These are phyloP conservation scores for Paraurostyla sp. DNA, from an alignment of 73 alveolate genomes.

Conservation along the genomic window DNA sequence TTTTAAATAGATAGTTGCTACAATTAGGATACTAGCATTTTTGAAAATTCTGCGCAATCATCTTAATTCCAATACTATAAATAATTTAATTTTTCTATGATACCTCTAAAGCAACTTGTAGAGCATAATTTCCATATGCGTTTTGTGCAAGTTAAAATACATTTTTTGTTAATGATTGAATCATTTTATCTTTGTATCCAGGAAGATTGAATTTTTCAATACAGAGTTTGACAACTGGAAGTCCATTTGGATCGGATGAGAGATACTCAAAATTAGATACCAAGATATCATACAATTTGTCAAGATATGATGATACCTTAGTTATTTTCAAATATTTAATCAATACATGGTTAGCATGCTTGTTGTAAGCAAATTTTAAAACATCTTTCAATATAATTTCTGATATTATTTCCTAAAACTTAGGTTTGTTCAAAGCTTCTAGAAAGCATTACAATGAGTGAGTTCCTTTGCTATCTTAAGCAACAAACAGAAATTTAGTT, in stretches of 20 bases:
- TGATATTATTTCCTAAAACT: not conserved
- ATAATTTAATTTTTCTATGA: no score
- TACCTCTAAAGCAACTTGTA: conserved; percentile 75
- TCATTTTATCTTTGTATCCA: conserved; percentile 12
- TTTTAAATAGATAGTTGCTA: conserved; percentile 68
- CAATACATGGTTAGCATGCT: conserved; percentile 25
- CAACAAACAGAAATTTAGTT: conserved; percentile 35
- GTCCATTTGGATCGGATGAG: conserved; percentile 61
- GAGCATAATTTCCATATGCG: conserved; percentile 75
- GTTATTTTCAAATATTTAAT: conserved; percentile 15
- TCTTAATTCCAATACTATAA: conserved; percentile 66
- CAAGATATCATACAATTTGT: not conserved
- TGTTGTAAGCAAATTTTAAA: conserved; percentile 35
- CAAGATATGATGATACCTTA: not conserved
- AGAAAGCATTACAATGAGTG: conserved; percentile 26
- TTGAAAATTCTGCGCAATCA: conserved; percentile 56
- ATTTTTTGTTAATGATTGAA: not conserved
- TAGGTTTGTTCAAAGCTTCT: not conserved
- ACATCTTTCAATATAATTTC: conserved; percentile 5
- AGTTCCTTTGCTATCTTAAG: conserved; percentile 34
- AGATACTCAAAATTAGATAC: conserved; percentile 19
- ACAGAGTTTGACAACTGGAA: conserved; percentile 65
- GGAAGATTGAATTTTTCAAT: conserved; percentile 43
- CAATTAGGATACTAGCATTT: conserved; percentile 30
- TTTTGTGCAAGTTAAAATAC: conserved; percentile 58